These are phyloP conservation scores for Dispira simplex DNA, from an alignment of 192 early-diverging fungal species.

Conservation along the genomic window DNA sequence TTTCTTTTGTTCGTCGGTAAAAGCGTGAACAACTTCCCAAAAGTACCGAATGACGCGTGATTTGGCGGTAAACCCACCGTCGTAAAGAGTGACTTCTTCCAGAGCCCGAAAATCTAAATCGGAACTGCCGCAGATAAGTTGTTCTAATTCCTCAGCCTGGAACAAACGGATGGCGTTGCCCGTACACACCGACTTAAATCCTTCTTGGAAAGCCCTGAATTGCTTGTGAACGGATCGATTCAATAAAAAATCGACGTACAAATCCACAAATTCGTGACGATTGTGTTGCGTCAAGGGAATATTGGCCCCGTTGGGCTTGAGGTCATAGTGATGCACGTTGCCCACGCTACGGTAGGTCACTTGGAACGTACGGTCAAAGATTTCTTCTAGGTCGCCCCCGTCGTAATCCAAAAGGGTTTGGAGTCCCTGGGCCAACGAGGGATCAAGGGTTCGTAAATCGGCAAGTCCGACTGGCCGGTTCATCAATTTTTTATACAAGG, in stretches of 20 bases:
- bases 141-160: conserved; percentile 72
- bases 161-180: conserved; percentile 38
- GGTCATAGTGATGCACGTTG: conserved; percentile 39
- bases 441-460: conserved; percentile 64
- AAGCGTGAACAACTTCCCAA: conserved; percentile 75
- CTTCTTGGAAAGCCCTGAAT: conserved; percentile 68
- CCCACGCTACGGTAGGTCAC: conserved; percentile 56
- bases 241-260: conserved; percentile 65
- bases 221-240: conserved; percentile 47
- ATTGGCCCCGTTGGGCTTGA: conserved; percentile 44
- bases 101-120: conserved; percentile 71
- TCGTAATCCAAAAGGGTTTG: conserved; percentile 51
- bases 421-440: conserved; percentile 60
- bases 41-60: conserved; percentile 57
- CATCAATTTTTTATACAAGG: conserved; percentile 79
- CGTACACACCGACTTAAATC: conserved; percentile 50
- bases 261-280: conserved; percentile 62
- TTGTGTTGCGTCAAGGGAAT: conserved; percentile 57
- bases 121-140: conserved; percentile 72
- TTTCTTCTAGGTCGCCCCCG: conserved; percentile 46
- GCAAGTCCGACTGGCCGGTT: conserved; percentile 41
- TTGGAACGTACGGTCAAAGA: conserved; percentile 70
- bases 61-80: conserved; percentile 58
- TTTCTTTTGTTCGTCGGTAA: conserved; percentile 71
- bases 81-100: conserved; percentile 66